Conservation (phyloP, 148 eudicot species). For the Rhododendron williamsianum region DNA sequence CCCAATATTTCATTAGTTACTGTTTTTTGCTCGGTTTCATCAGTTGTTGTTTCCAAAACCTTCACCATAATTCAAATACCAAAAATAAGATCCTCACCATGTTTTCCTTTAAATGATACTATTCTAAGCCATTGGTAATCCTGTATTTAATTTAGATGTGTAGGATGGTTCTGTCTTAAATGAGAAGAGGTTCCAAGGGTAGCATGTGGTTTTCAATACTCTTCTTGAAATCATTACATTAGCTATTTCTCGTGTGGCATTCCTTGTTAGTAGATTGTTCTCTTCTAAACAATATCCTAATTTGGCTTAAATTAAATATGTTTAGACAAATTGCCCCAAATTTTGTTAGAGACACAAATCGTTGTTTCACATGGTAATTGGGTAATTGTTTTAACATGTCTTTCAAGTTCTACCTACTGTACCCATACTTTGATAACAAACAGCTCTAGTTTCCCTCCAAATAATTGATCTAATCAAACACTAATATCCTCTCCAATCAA, state of each 20-base stretch:
- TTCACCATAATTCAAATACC: neutral
- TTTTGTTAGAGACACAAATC: too few relatives aligned
- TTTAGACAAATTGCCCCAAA: too few relatives aligned
- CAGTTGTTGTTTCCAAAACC: neutral
- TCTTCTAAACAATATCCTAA: neutral
- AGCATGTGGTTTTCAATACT: neutral
- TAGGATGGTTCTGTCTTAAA: neutral
- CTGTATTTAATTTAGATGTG: neutral
- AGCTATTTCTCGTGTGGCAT: neutral
- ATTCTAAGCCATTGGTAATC: neutral
- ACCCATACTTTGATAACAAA: too few relatives aligned
- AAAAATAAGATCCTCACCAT: too few relatives aligned
- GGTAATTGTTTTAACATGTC: too few relatives aligned
- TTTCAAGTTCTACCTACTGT: too few relatives aligned
- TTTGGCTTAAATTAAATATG: neutral
- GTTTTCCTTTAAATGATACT: neutral
- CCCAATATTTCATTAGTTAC: neutral
- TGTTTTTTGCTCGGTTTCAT: neutral
- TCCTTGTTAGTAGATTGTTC: neutral
- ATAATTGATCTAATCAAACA: too few relatives aligned
- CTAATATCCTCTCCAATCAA: too few relatives aligned
- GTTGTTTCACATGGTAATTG: too few relatives aligned
- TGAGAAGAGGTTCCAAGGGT: neutral
- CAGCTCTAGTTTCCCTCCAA: too few relatives aligned
- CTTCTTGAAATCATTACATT: neutral